phyloP scores from a whole-genome alignment of 2,329 filamentous ascomycete species.

The Keithomyces neogunnii region DNA sequence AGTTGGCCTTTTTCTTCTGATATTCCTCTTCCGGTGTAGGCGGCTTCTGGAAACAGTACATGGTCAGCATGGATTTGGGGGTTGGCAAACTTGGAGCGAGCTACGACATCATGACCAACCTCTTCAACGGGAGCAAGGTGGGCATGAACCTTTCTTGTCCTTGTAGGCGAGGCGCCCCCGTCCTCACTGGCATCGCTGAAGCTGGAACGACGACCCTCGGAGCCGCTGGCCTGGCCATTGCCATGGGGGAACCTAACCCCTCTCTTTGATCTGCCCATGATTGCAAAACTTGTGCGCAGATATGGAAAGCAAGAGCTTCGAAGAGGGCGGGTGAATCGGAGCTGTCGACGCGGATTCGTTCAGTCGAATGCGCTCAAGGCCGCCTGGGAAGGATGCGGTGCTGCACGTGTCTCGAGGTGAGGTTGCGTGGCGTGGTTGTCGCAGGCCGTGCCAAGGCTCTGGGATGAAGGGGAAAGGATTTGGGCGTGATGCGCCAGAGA shows the following conservation, averaged over 20 bases:
- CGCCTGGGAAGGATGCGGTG: neutral
- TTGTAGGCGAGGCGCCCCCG: constrained; percentile 27
- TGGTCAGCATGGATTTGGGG: constrained; percentile 10
- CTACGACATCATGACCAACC: constrained; percentile 15
- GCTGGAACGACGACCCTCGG: constrained; percentile 56
- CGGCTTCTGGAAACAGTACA: constrained; percentile 28
- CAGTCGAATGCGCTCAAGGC: neutral
- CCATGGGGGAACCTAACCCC: constrained; percentile 46
- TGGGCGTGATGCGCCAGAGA: neutral
- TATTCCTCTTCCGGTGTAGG: constrained; percentile 54
- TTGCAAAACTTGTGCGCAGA: neutral
- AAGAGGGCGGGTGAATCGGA: neutral
- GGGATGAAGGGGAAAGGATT: neutral
- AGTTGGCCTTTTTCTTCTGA: constrained; percentile 98
- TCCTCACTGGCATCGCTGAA: constrained; percentile 62
- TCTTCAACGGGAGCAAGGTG: constrained; percentile 26
- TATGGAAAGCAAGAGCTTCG: too few species aligned
- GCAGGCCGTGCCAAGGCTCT: neutral
- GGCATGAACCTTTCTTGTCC: constrained; percentile 17
- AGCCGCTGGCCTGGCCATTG: constrained; percentile 32
- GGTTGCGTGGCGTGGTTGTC: neutral
- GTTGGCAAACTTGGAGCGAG: neutral
- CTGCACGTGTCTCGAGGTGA: neutral
- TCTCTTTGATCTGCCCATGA: constrained; percentile 33
- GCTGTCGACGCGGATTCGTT: neutral